Base-by-base conservation (phyloP, 2,329 filamentous ascomycete species). In the Dothistroma septosporum region DNA sequence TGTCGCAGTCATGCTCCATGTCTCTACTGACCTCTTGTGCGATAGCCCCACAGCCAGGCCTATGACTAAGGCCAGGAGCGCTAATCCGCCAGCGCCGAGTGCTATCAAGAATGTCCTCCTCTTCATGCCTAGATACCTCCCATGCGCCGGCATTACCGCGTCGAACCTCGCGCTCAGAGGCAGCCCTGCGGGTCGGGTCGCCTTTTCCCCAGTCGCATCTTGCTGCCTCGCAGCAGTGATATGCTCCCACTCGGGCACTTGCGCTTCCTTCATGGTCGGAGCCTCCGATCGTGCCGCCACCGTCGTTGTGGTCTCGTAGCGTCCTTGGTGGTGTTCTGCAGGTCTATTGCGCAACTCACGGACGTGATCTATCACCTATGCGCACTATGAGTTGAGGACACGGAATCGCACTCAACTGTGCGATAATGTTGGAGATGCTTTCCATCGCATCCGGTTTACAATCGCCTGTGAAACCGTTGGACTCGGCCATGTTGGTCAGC, bases 21-120 rank as follows among this genome's bases (percentile, higher is more conserved):
- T 58, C 14, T 33, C 14, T 58, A 14, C 24, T 31, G 12, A 31
- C 28, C 50, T 53, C 31, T 35, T 35, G 19, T 47, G 50, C 16
- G 57, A 46, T 62, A 79, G 60, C 14, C 77, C 76, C 16, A 75
- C 77, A 48, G 76, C 74, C 14, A 79, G 72, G 11, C 77, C 77
- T 50, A 79, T 76, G 50, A 78, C 71, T 19, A 79, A 68, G 8
- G 70, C 75, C 16, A 79, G 60, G 9, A 78, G 59, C 22, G 70
- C 70, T 11, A 77, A 32, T 37, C 76, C 60, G 1, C 70, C 58
- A 21, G 71, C 69, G 19, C 66, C 63, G 31, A 78, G 58, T 8
- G 68, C 68, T 16, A 76, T 68, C 37, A 79, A 68, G 54, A 79
- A 73, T 2, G 72, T 70, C 28, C 73, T 73, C 53, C 77, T 72